Base-by-base conservation (phyloP, 345 rosid species). In the Brassica carinata region DNA sequence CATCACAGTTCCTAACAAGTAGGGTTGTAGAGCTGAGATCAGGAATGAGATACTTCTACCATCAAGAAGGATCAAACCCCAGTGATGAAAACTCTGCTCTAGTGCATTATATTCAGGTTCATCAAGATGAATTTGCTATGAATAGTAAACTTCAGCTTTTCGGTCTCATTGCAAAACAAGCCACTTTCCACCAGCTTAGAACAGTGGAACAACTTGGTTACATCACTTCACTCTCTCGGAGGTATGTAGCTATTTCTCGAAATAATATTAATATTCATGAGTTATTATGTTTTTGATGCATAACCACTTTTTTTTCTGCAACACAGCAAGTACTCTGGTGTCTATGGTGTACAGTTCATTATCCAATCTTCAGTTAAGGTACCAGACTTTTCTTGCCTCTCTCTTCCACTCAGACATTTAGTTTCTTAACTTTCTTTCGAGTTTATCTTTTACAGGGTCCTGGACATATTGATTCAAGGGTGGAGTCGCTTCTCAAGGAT, bases 71-170 rank as follows among this genome's bases (percentile, higher is more conserved):
- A 80, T 87, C 89, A 81, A 94, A 94, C 81, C 88, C 92, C 14
- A 85, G 68, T 2, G 90, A 94, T 67, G 95, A 91, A 86, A 94
- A 92, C 78, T 94, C 97, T 73, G 88, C 94, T 33, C 78, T 92
- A 15, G 71, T 95, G 53, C 99, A 92, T 82, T 91, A 95, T 78
- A 90, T 92, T 80, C 99, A 95, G 98, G 93, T 94, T 68, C 92
- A 94, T 84, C 92, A 45, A 73, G 98, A 92, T 84, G 95, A 92
- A 64, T 85, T 84, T 69, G 13, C 84, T 0, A 61, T 61, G 64
- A 61, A 61, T 61, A 61, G 31, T 11, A 61, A 61, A 61, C 64
- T 61, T 61, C 64, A 61, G 33, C 64, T 61, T 23, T 61, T 61
- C 64, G 0, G n/a, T 9, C 64, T 61, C 64, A 61, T 61, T 4